Conservation (phyloP, 2,329 filamentous ascomycete genomes). For the Didymella exigua region DNA sequence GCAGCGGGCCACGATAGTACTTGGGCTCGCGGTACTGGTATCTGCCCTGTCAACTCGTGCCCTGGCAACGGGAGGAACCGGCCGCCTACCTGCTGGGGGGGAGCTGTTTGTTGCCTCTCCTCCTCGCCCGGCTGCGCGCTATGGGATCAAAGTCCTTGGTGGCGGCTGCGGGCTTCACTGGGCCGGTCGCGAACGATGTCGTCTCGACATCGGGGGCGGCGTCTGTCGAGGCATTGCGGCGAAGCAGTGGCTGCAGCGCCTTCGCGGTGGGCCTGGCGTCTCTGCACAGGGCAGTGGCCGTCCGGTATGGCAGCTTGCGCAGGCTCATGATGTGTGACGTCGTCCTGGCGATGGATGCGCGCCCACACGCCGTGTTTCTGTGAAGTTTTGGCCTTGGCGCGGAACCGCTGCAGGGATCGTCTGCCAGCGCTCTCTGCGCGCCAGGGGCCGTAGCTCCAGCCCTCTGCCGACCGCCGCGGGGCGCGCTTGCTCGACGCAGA, state of each 20-base stretch:
- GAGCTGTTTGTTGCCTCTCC: conserved; percentile 49
- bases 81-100: conserved; percentile 60
- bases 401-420: conserved; percentile 22
- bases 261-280: conserved; percentile 32
- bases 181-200: conserved; percentile 52
- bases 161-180: conserved; percentile 48
- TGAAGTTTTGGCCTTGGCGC: conserved; percentile 24
- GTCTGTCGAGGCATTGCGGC: conserved; percentile 56
- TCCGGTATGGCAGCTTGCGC: conserved; percentile 44
- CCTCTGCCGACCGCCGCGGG: neutral
- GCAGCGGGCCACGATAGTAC: conserved; percentile 90
- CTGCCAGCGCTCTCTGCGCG: neutral
- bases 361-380: neutral
- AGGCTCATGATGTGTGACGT: conserved; percentile 42
- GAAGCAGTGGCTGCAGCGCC: conserved; percentile 30
- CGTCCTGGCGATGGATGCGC: conserved; percentile 18
- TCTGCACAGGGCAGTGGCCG: conserved; percentile 33
- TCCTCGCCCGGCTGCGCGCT: conserved; percentile 51
- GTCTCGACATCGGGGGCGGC: conserved; percentile 55
- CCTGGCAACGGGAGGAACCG: neutral
- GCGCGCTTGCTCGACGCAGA: neutral
- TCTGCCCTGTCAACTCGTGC: conserved; percentile 55
- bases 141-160: conserved; percentile 57
- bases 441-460: neutral
- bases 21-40: conserved; percentile 95